phyloP scores from a whole-genome alignment of 306 rosid species.

The Morella rubra region DNA sequence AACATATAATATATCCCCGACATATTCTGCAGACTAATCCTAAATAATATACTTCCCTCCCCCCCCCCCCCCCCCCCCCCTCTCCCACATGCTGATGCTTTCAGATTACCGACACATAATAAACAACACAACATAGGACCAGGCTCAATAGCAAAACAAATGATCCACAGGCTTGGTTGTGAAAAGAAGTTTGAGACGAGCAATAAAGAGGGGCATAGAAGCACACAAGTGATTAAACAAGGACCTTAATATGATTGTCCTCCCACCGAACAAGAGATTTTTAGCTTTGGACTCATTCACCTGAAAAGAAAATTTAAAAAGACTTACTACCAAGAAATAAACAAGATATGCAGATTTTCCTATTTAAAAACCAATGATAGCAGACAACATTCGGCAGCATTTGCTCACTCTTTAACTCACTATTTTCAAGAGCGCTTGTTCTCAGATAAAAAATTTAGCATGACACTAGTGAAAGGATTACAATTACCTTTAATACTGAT shows the following conservation, averaged over 20 bases:
- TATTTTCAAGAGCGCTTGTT: slow-evolving; percentile 5
- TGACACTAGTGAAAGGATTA: slow-evolving; percentile 16
- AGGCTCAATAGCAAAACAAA: background rate
- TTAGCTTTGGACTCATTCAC: slow-evolving; percentile 56
- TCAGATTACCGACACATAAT: background rate
- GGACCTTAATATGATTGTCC: slow-evolving; percentile 64
- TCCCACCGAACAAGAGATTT: slow-evolving; percentile 52
- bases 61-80: no score
- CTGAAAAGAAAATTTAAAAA: slow-evolving; percentile 40
- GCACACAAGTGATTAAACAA: background rate
- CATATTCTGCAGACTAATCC: background rate
- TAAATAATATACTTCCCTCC: background rate
- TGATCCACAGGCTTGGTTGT: background rate
- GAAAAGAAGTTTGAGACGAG: background rate
- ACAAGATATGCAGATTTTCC: background rate
- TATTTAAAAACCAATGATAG: slow-evolving; percentile 13
- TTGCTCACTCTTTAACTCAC: background rate
- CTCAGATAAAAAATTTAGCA: slow-evolving; percentile 13
- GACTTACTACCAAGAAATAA: slow-evolving; percentile 16
- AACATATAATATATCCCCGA: background rate
- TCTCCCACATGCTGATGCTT: background rate
- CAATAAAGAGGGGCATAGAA: slow-evolving; percentile 26
- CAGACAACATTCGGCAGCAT: slow-evolving; percentile 13
- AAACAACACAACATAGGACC: background rate
- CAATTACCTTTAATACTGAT: slow-evolving; percentile 72